phyloP scores from a whole-genome alignment of 2,329 filamentous ascomycete genomes.

The Phialophora macrospora region DNA sequence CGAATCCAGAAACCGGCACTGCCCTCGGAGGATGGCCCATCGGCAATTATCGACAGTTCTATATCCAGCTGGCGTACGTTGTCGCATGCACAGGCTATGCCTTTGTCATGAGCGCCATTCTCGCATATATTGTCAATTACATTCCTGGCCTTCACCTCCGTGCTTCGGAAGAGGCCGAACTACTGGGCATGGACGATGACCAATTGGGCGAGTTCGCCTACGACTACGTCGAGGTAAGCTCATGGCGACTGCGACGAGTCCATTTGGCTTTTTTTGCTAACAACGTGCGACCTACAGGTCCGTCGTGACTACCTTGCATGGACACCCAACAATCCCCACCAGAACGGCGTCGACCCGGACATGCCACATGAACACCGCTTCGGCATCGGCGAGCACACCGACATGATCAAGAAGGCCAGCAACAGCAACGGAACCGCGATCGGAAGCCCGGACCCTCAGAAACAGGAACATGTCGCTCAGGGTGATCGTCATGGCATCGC shows the following conservation, averaged over 20 bases:
- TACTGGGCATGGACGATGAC: slow-evolving; percentile 65
- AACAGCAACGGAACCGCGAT: background rate
- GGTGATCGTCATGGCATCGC: slow-evolving; percentile 38
- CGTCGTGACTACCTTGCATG: slow-evolving; percentile 57
- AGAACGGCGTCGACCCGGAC: slow-evolving; percentile 50
- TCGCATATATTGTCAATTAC: slow-evolving; percentile 72
- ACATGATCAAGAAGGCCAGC: slow-evolving; percentile 59
- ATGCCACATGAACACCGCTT: slow-evolving; percentile 65
- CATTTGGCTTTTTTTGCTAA: background rate
- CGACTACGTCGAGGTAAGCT: slow-evolving; percentile 53
- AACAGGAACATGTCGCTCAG: slow-evolving; percentile 25
- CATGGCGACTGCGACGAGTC: background rate
- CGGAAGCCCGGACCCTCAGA: slow-evolving; percentile 11
- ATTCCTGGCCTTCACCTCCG: slow-evolving; percentile 73
- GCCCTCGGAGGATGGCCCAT: slow-evolving; percentile 70
- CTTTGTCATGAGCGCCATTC: slow-evolving; percentile 69
- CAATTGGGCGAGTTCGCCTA: slow-evolving; percentile 59
- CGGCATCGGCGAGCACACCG: slow-evolving; percentile 64
- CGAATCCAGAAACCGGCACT: slow-evolving; percentile 47
- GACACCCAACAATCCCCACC: slow-evolving; percentile 53
- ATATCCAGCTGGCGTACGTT: slow-evolving; percentile 72
- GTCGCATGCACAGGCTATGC: slow-evolving; percentile 68
- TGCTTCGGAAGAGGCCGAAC: slow-evolving; percentile 69
- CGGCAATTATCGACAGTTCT: slow-evolving; percentile 71
- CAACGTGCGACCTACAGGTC: slow-evolving; percentile 40